Evolutionary conservation across 441 rosid species (phyloP).

Genomic region (Eruca vesicaria): DNA sequence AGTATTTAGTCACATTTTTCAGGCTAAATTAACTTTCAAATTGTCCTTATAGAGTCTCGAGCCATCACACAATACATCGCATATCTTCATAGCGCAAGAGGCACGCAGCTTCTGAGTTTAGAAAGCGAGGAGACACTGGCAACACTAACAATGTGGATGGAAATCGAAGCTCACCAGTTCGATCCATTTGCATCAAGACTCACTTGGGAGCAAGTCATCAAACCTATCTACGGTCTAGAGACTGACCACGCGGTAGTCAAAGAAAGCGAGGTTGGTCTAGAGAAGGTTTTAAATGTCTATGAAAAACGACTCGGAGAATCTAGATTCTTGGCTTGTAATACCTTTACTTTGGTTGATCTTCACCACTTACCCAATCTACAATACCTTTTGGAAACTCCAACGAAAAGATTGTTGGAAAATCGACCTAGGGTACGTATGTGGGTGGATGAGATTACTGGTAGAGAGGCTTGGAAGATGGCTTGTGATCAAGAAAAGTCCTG

Average conservation of each 20-base stretch:
- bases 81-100: slow-evolving; percentile 34
- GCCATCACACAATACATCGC: slow-evolving; percentile 37
- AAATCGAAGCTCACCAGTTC: too few relatives aligned
- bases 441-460: slow-evolving; percentile 23
- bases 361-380: too few relatives aligned
- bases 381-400: slow-evolving; percentile 23
- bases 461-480: slow-evolving; percentile 38
- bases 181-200: too few relatives aligned
- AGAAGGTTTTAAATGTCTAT: slow-evolving; percentile 32
- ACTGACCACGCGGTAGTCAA: slow-evolving; percentile 20
- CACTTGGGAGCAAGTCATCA: slow-evolving; percentile 32
- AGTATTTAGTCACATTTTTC: background rate
- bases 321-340: slow-evolving; percentile 26
- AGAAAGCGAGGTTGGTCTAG: slow-evolving; percentile 26
- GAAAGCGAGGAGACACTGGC: slow-evolving; percentile 31
- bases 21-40: background rate
- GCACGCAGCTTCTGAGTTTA: slow-evolving; percentile 25
- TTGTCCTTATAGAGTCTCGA: slow-evolving; percentile 28
- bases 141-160: slow-evolving; percentile 34
- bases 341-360: slow-evolving; percentile 31
- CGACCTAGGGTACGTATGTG: slow-evolving; percentile 24
- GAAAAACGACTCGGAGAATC: slow-evolving; percentile 26
- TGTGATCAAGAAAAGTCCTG: slow-evolving; percentile 27
- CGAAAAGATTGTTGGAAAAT: slow-evolving; percentile 7
- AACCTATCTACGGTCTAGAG: slow-evolving; percentile 26